Conservation (phyloP, 2,329 filamentous ascomycete species). For the Verticillium isaacii region DNA sequence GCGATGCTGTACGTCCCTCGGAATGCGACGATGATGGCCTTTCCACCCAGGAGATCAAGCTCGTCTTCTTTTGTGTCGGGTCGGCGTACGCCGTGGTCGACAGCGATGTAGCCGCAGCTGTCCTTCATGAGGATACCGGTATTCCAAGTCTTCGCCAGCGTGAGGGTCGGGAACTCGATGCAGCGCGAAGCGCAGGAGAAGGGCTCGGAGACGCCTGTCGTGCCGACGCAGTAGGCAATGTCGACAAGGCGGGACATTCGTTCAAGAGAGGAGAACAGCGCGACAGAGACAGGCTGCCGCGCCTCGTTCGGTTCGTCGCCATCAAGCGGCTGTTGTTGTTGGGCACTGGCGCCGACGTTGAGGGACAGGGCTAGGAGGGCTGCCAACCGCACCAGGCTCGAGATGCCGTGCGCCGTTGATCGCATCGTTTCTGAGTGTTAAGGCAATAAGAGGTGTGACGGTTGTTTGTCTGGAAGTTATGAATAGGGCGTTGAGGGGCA, state of each 20-base stretch:
- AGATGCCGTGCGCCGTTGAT: not conserved
- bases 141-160: constrained; percentile 82
- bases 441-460: not conserved
- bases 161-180: constrained; percentile 73
- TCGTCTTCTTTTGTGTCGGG: constrained; percentile 9
- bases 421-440: not conserved
- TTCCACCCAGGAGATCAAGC: constrained; percentile 14
- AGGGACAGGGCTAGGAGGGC: not conserved
- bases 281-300: constrained; percentile 40
- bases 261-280: constrained; percentile 77
- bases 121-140: constrained; percentile 83
- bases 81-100: constrained; percentile 60
- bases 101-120: constrained; percentile 87
- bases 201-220: constrained; percentile 73
- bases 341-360: not conserved
- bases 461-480: not conserved
- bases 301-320: not conserved
- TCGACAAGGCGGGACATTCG: constrained; percentile 88
- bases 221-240: constrained; percentile 89
- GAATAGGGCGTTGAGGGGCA: not conserved
- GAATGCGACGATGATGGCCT: constrained; percentile 76
- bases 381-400: not conserved
- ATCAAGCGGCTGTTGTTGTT: not conserved
- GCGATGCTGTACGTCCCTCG: constrained; percentile 91
- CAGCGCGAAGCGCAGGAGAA: constrained; percentile 86